Percentiles rank a stretch among this genome's conserved stretches.
Evolutionary conservation across 345 rosid genomes (phyloP).

Genomic region (Salix brachista): DNA sequence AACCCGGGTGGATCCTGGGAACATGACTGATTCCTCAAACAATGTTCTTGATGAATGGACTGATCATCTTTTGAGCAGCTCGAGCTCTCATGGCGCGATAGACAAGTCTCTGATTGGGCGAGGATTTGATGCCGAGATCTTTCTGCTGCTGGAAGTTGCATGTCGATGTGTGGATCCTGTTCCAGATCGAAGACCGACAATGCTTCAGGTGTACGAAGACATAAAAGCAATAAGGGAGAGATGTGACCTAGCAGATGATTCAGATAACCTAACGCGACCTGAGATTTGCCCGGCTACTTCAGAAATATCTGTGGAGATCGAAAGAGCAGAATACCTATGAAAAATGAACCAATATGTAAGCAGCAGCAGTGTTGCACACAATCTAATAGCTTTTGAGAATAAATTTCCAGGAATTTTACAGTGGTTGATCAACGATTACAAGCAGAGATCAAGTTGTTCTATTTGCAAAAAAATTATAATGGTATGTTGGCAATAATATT

Average conservation of each 20-base stretch:
- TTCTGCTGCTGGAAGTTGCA: conserved; percentile 17
- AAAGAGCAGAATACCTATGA: no score
- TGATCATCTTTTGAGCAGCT: not conserved
- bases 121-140: conserved; percentile 23
- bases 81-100: not conserved
- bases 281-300: not conserved
- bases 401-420: no score
- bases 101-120: conserved; percentile 13
- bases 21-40: conserved; percentile 8
- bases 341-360: no score
- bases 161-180: conserved; percentile 7
- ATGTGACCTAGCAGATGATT: not conserved
- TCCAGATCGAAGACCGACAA: conserved; percentile 21
- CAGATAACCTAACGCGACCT: not conserved
- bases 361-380: no score
- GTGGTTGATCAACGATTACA: no score
- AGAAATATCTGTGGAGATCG: no score
- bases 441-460: no score
- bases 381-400: no score
- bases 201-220: conserved; percentile 18
- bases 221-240: no score
- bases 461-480: no score
- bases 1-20: conserved; percentile 19
- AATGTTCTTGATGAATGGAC: conserved; percentile 9
- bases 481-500: no score